Evolutionary conservation across 768 basidiomycete species (phyloP).

Genomic region (Pleurotus citrinopileatus): DNA sequence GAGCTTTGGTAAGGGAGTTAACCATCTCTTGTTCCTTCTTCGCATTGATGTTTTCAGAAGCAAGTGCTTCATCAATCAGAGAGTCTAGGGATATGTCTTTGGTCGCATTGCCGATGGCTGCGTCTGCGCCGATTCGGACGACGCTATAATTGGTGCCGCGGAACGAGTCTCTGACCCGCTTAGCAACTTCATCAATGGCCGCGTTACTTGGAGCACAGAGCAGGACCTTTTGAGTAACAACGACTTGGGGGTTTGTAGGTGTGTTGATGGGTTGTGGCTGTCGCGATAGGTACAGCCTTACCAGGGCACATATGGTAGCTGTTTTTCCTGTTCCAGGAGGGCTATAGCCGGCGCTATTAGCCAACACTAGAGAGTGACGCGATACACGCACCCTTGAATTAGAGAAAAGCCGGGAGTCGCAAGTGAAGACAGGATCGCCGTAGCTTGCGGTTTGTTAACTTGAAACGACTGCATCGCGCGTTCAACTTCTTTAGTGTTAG

Average conservation of each 20-base stretch:
- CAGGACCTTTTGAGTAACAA: slow-evolving; percentile 59
- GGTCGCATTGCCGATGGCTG: slow-evolving; percentile 72
- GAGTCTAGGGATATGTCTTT: slow-evolving; percentile 86
- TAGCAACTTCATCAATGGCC: slow-evolving; percentile 94
- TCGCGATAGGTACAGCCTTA: slow-evolving; percentile 72
- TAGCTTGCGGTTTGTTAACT: slow-evolving; percentile 94
- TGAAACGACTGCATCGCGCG: slow-evolving; percentile 66
- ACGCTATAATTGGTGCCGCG: slow-evolving; percentile 43
- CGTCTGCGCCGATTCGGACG: slow-evolving; percentile 84
- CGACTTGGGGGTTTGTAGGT: slow-evolving; percentile 37
- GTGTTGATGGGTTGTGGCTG: slow-evolving; percentile 50
- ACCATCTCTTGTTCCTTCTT: slow-evolving; percentile 61
- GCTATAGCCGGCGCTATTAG: slow-evolving; percentile 34
- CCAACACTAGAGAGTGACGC: not conserved
- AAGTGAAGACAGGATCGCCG: slow-evolving; percentile 78
- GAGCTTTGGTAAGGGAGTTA: slow-evolving; percentile 54
- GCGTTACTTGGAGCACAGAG: slow-evolving; percentile 98
- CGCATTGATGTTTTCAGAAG: slow-evolving; percentile 35
- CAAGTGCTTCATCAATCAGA: slow-evolving; percentile 76
- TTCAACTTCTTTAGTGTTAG: slow-evolving; percentile 51
- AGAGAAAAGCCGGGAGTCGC: slow-evolving; percentile 75
- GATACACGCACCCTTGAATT: slow-evolving; percentile 80
- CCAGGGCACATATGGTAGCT: slow-evolving; percentile 94
- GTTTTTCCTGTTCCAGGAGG: slow-evolving; percentile 99
- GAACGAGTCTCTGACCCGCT: slow-evolving; percentile 71